phyloP scores from a whole-genome alignment of 495 filamentous ascomycete species.

The Poronia punctata region DNA sequence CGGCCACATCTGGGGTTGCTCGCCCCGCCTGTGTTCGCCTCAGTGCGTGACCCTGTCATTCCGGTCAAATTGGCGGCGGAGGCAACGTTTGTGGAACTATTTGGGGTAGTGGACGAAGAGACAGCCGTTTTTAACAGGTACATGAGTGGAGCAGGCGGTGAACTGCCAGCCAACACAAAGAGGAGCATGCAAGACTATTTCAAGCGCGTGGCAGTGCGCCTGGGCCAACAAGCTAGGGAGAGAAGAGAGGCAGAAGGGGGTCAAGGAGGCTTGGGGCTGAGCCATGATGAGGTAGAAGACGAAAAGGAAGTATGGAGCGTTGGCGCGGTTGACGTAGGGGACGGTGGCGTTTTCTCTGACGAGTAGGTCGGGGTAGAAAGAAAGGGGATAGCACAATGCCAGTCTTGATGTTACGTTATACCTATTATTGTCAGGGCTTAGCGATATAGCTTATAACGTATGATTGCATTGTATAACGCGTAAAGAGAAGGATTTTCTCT shows the following conservation, averaged over 20 bases:
- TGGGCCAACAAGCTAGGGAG: constrained; percentile 79
- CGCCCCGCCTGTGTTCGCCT: constrained; percentile 77
- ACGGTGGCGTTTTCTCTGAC: constrained; percentile 51
- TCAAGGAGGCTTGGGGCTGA: constrained; percentile 72
- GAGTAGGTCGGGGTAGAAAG: constrained; percentile 9
- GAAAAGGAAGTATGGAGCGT: constrained; percentile 94
- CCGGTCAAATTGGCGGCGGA: constrained; percentile 94
- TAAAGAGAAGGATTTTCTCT: too few species aligned
- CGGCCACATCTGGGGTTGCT: constrained; percentile 72
- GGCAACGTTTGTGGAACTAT: constrained; percentile 90
- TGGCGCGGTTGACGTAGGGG: constrained; percentile 78
- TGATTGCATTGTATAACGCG: too few species aligned
- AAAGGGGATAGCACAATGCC: neutral
- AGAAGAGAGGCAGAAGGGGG: constrained; percentile 86
- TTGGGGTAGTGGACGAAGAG: constrained; percentile 82
- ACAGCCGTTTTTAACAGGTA: constrained; percentile 87
- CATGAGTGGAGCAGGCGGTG: constrained; percentile 41
- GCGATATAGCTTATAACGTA: too few species aligned
- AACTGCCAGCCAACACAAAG: constrained; percentile 62
- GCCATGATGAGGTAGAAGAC: constrained; percentile 86
- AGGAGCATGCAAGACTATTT: constrained; percentile 96
- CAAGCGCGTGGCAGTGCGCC: constrained; percentile 77
- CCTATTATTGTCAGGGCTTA: constrained; percentile 8
- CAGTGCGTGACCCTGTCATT: constrained; percentile 88
- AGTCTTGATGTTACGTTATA: neutral